Evolutionary conservation across 2,329 filamentous ascomycete species (phyloP).

Genomic region (Bimuria novae-zelandiae): DNA sequence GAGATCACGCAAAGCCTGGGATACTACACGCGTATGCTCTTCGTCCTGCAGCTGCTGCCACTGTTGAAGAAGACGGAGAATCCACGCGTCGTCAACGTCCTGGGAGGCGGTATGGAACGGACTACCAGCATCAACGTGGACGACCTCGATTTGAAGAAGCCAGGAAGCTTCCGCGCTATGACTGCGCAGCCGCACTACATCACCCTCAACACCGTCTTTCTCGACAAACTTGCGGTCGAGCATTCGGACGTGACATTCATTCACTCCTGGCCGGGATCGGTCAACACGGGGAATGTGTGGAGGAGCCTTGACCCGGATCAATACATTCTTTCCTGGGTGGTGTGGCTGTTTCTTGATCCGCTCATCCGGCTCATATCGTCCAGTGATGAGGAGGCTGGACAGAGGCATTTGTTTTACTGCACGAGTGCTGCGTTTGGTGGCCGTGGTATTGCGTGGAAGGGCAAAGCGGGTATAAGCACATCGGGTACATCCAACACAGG

Average conservation of each 20-base stretch:
- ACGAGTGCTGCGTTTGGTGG: constrained; percentile 13
- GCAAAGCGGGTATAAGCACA: constrained; percentile 5
- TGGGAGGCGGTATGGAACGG: constrained; percentile 41
- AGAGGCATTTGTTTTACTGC: constrained; percentile 8
- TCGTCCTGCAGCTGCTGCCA: constrained; percentile 49
- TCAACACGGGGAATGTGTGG: constrained; percentile 43
- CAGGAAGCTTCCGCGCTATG: constrained; percentile 34
- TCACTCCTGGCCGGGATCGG: constrained; percentile 44
- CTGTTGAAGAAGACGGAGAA: constrained; percentile 32
- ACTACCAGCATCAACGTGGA: constrained; percentile 35
- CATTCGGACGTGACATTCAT: constrained; percentile 43
- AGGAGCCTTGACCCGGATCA: constrained; percentile 1
- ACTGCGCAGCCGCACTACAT: constrained; percentile 40
- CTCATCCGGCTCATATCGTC: neutral
- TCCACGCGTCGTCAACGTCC: constrained; percentile 41
- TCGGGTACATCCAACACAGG: neutral
- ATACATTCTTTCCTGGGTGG: neutral
- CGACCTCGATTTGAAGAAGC: constrained; percentile 43
- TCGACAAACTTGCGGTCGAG: constrained; percentile 42
- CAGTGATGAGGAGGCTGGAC: constrained; percentile 7
- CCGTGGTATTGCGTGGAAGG: neutral
- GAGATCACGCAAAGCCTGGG: constrained; percentile 48
- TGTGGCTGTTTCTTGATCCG: constrained; percentile 7
- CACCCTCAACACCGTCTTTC: constrained; percentile 36
- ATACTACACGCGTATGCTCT: constrained; percentile 54